Evolutionary conservation across 225 moss, liverwort and hornwort genomes (phyloP).

Genomic region (Rhytidiadelphus loreus): DNA sequence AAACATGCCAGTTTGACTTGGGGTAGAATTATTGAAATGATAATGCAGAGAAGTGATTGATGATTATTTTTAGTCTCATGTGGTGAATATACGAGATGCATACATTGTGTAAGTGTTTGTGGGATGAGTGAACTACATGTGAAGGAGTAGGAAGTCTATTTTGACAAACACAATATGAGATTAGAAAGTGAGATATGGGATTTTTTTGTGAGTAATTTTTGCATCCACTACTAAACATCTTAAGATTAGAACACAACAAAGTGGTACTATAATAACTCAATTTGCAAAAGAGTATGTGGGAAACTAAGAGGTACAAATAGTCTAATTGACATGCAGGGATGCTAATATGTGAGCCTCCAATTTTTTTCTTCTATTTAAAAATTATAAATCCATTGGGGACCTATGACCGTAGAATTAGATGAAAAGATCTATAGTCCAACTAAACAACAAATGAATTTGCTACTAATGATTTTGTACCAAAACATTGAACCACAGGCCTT

Average conservation of each 20-base stretch:
- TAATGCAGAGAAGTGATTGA: not conserved
- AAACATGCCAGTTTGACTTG: not conserved
- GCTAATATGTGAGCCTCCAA: no score
- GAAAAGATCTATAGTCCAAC: no score
- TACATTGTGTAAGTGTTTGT: not conserved
- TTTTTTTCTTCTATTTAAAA: no score
- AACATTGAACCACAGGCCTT: no score
- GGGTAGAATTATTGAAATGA: not conserved
- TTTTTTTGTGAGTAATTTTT: not conserved
- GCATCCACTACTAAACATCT: not conserved
- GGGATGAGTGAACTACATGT: not conserved
- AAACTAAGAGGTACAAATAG: no score
- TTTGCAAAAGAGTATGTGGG: no score
- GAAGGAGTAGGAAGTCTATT: not conserved
- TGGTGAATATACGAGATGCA: not conserved
- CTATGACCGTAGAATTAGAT: no score
- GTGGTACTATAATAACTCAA: no score
- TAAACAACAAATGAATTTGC: no score
- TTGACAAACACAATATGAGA: not conserved
- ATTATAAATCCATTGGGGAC: no score
- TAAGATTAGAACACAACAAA: not conserved
- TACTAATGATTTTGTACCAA: no score
- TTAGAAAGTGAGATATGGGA: not conserved
- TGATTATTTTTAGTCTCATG: not conserved
- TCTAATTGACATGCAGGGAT: no score